Conservation (phyloP, 2,329 filamentous ascomycete species). For the Erysiphe pulchra region DNA sequence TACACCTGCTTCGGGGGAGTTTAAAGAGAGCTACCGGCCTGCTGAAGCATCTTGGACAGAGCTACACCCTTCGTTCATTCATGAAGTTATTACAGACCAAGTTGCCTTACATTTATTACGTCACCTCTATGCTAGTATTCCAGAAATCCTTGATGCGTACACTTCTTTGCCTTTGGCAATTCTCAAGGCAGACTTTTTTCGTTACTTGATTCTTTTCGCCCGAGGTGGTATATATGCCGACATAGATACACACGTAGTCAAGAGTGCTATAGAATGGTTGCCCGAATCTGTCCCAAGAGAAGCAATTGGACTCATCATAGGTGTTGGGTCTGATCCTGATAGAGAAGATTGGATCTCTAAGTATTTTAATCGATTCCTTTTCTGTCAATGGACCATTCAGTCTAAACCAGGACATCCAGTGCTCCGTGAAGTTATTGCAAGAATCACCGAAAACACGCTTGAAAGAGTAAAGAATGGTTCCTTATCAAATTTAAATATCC, state of each 20-base stretch:
- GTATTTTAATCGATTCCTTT: constrained; percentile 92
- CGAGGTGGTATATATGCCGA: constrained; percentile 68
- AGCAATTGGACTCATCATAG: constrained; percentile 64
- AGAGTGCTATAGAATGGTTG: constrained; percentile 69
- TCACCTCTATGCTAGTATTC: constrained; percentile 64
- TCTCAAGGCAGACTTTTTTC: constrained; percentile 49
- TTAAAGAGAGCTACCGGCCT: constrained; percentile 47
- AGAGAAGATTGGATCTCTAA: constrained; percentile 77
- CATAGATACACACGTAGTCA: constrained; percentile 74
- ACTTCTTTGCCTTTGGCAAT: constrained; percentile 45
- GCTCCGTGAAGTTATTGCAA: constrained; percentile 62
- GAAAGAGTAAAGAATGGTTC: constrained; percentile 40
- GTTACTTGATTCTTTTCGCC: constrained; percentile 46
- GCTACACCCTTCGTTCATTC: constrained; percentile 70
- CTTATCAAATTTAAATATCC: constrained; percentile 30
- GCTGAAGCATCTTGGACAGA: constrained; percentile 78
- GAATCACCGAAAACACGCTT: constrained; percentile 64
- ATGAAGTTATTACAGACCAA: constrained; percentile 88
- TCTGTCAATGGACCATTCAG: constrained; percentile 98
- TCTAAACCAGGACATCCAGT: constrained; percentile 84
- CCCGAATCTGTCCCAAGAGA: constrained; percentile 51
- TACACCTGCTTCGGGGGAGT: constrained; percentile 50
- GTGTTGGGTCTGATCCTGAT: constrained; percentile 91
- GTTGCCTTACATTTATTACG: constrained; percentile 59
- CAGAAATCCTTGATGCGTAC: constrained; percentile 58